phyloP scores from a whole-genome alignment of 176 grass and related monocot genomes.

The Cenchrus fungigraminus region DNA sequence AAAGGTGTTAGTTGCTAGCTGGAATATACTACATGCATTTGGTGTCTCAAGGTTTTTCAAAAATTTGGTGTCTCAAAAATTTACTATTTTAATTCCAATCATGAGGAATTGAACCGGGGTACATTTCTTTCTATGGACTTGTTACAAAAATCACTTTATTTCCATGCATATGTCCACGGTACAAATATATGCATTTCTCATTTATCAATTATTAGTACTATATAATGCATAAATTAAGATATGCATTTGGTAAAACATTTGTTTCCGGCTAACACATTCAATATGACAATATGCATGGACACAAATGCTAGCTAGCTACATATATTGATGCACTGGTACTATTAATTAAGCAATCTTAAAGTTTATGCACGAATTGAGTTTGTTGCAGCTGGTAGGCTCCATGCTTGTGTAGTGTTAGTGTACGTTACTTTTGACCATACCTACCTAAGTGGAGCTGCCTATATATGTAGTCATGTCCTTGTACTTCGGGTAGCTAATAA shows the following conservation, averaged over 20 bases:
- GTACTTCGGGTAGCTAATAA: neutral
- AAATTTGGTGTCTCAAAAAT: no score
- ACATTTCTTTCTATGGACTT: neutral
- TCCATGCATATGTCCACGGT: neutral
- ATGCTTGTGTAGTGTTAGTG: conserved; percentile 6
- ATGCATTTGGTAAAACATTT: neutral
- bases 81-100: neutral
- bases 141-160: neutral
- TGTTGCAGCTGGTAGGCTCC: conserved; percentile 24
- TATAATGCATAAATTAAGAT: neutral
- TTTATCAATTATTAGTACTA: neutral
- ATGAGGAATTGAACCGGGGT: no score
- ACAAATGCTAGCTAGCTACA: neutral
- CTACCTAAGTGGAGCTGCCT: conserved; percentile 2
- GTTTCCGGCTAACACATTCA: neutral
- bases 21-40: conserved; percentile 1
- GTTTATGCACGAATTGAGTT: neutral
- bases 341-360: neutral
- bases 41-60: no score
- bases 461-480: neutral
- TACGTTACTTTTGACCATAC: conserved; percentile 34
- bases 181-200: no score
- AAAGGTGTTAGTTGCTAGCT: neutral
- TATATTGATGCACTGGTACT: neutral
- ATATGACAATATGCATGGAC: neutral